Conservation (phyloP, 139 green algal genomes). For the Chlamydomonas sp. region DNA sequence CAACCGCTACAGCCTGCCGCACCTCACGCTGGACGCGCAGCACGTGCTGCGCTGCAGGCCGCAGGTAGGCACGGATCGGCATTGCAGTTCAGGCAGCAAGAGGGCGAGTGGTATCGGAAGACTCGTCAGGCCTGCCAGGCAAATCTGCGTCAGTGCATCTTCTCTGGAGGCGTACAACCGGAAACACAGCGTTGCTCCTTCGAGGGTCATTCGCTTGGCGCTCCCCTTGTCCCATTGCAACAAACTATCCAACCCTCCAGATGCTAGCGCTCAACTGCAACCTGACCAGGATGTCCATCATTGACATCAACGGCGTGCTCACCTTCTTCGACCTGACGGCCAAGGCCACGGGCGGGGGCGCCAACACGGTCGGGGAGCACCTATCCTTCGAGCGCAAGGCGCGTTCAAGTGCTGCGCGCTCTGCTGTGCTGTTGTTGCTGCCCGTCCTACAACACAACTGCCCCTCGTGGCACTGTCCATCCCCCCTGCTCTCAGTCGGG, state of each 20-base stretch:
- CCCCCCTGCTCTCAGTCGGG: not conserved
- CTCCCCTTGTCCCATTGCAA: not conserved
- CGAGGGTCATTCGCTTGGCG: not conserved
- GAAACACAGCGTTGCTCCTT: not conserved
- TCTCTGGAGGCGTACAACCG: not conserved
- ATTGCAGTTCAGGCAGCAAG: not conserved
- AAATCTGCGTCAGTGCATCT: too few species aligned
- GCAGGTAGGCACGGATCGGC: conserved; percentile 14
- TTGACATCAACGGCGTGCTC: conserved; percentile 84
- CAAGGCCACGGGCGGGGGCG: conserved; percentile 22
- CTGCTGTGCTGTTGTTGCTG: not conserved
- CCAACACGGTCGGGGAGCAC: conserved; percentile 60
- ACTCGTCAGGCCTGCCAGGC: too few species aligned
- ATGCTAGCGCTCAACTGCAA: conserved; percentile 83
- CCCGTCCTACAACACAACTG: not conserved
- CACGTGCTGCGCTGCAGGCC: conserved; percentile 67
- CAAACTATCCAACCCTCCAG: not conserved
- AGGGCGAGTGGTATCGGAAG: too few species aligned
- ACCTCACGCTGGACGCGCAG: conserved; percentile 60
- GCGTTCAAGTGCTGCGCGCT: not conserved
- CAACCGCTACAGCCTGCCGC: conserved; percentile 69
- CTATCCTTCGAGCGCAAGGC: conserved; percentile 72
- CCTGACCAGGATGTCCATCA: conserved; percentile 66
- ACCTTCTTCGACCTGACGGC: conserved; percentile 72
- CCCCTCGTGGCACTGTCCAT: not conserved